phyloP scores from a whole-genome alignment of 805 yeast species.

The Wickerhamiella parazyma region DNA sequence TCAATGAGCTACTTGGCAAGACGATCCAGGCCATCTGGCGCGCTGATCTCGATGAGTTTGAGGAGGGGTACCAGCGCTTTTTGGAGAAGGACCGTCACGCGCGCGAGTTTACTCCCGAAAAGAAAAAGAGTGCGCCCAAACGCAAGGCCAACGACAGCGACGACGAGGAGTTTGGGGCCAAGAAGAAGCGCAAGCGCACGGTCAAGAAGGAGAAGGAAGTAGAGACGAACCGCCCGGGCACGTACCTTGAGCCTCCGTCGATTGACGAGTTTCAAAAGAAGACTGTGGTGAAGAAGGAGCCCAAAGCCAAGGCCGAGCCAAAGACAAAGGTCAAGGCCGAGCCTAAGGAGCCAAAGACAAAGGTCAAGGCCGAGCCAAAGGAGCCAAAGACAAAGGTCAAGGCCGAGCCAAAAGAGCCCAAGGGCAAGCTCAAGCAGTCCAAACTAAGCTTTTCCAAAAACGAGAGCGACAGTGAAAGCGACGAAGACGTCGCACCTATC shows the following conservation, averaged over 20 bases:
- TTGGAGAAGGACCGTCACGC: constrained; percentile 49
- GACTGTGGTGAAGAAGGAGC: constrained; percentile 8
- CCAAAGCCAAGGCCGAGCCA: constrained; percentile 9
- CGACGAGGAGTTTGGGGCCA: constrained; percentile 24
- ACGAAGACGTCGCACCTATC: constrained; percentile 6
- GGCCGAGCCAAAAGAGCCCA: not conserved
- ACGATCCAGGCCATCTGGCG: constrained; percentile 84
- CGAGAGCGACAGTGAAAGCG: constrained; percentile 9
- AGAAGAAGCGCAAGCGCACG: constrained; percentile 15
- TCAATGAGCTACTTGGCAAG: constrained; percentile 48
- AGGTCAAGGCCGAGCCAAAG: constrained; percentile 18
- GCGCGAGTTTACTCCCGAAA: constrained; percentile 33
- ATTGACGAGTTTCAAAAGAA: constrained; percentile 13
- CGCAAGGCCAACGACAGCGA: constrained; percentile 20
- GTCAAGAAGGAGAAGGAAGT: constrained; percentile 4
- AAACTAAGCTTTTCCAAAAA: constrained; percentile 3
- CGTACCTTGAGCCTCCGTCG: constrained; percentile 17
- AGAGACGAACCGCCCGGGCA: constrained; percentile 2
- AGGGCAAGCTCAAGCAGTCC: not conserved
- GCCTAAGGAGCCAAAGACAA: constrained; percentile 19
- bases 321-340: constrained; percentile 6
- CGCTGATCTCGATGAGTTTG: constrained; percentile 64
- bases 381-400: constrained; percentile 14
- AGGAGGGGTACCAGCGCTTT: constrained; percentile 52
- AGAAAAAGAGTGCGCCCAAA: constrained; percentile 23